Conservation (phyloP, 192 early-diverging fungal species). For the Linnemannia zychae region DNA sequence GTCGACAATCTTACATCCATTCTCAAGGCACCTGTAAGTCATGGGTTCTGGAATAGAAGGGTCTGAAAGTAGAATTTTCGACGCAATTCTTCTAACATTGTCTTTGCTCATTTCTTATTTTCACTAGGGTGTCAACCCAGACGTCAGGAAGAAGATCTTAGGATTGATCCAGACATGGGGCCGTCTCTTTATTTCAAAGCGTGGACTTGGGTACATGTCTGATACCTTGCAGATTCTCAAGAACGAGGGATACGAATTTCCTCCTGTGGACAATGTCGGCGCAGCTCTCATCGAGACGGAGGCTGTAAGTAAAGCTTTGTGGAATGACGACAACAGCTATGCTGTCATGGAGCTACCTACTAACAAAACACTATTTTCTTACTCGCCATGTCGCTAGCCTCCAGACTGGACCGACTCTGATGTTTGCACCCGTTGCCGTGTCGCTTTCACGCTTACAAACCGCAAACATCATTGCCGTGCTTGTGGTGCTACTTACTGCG, state of each 20-base stretch:
- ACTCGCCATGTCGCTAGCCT: slow-evolving; percentile 65
- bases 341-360: not conserved
- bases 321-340: not conserved
- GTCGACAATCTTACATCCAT: slow-evolving; percentile 85
- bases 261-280: slow-evolving; percentile 73
- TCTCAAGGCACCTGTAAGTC: slow-evolving; percentile 66
- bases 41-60: not conserved
- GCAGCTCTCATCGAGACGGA: slow-evolving; percentile 86
- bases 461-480: slow-evolving; percentile 99
- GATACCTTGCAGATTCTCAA: slow-evolving; percentile 89
- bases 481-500: slow-evolving; percentile 95
- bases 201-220: slow-evolving; percentile 81
- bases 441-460: slow-evolving; percentile 93
- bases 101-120: not conserved
- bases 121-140: slow-evolving; percentile 73
- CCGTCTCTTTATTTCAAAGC: slow-evolving; percentile 81
- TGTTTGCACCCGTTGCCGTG: slow-evolving; percentile 95
- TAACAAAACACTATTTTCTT: not conserved
- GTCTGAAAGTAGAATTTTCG: no score
- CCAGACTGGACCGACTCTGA: slow-evolving; percentile 97
- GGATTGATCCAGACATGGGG: slow-evolving; percentile 93
- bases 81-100: not conserved
- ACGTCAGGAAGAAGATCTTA: slow-evolving; percentile 83
- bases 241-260: slow-evolving; percentile 82
- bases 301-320: slow-evolving; percentile 68